These are phyloP conservation scores for Zygoascus biomembranicola DNA, from an alignment of 805 yeast species.

Conservation along the genomic window DNA sequence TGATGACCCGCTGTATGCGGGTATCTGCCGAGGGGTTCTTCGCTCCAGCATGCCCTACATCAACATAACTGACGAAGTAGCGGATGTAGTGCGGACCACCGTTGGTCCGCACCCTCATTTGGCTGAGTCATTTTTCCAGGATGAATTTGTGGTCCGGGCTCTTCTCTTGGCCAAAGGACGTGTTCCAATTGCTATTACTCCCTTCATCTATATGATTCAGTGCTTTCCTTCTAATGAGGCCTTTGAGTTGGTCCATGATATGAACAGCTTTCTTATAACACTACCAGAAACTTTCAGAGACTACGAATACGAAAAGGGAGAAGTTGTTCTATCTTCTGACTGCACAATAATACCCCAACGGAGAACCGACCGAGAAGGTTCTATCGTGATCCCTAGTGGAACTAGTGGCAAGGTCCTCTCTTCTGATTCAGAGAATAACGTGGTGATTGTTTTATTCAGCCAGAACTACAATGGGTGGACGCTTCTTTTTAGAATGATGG, in stretches of 20 bases:
- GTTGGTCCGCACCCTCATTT: background rate
- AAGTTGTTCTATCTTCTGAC: slow-evolving; percentile 41
- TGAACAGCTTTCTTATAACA: slow-evolving; percentile 55
- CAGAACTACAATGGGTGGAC: slow-evolving; percentile 84
- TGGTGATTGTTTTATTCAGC: slow-evolving; percentile 51
- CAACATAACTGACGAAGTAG: background rate
- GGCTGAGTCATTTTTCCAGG: background rate
- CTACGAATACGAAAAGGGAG: slow-evolving; percentile 37
- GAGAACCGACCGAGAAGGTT: slow-evolving; percentile 38
- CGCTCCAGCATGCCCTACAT: background rate
- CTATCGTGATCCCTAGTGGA: slow-evolving; percentile 40
- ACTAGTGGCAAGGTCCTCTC: slow-evolving; percentile 69
- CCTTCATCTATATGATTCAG: background rate
- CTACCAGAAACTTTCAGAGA: slow-evolving; percentile 33
- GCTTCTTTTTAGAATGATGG: slow-evolving; percentile 66
- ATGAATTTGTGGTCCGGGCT: background rate
- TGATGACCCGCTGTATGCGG: background rate
- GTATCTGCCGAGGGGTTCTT: background rate
- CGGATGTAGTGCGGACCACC: background rate
- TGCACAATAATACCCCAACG: slow-evolving; percentile 38
- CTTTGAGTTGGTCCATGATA: slow-evolving; percentile 45
- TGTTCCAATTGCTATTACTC: background rate
- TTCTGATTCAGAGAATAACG: slow-evolving; percentile 26
- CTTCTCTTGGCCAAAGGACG: background rate
- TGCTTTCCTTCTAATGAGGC: slow-evolving; percentile 51